phyloP scores from a whole-genome alignment of 805 yeast species.

The Debaryomyces tyrocola region DNA sequence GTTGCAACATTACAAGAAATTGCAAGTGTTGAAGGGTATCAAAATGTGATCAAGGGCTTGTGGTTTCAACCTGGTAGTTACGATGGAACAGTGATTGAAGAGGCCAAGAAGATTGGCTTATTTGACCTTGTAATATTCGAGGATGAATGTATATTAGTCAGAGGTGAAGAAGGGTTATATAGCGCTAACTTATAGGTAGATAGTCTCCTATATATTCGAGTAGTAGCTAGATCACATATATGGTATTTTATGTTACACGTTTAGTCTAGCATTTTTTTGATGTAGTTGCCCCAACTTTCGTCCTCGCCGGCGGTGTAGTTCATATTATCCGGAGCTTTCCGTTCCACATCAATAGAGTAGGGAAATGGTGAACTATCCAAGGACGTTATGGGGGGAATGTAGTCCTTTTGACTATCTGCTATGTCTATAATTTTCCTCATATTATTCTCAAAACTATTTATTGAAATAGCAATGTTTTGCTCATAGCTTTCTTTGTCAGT shows the following conservation, averaged over 20 bases:
- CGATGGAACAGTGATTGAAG: constrained; percentile 48
- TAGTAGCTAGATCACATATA: too few species aligned
- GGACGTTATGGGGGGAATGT: constrained; percentile 73
- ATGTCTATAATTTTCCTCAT: constrained; percentile 49
- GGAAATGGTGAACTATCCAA: constrained; percentile 68
- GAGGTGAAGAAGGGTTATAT: constrained; percentile 55
- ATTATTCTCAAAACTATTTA: constrained; percentile 37
- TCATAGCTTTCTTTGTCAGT: background rate
- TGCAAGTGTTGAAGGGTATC: constrained; percentile 40
- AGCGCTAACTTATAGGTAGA: constrained; percentile 34
- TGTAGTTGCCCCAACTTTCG: constrained; percentile 43
- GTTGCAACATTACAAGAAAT: constrained; percentile 32
- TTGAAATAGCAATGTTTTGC: constrained; percentile 33
- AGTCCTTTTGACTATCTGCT: constrained; percentile 59
- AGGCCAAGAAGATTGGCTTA: constrained; percentile 36
- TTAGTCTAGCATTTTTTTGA: constrained; percentile 42
- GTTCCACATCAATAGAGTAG: constrained; percentile 29
- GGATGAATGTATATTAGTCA: constrained; percentile 70
- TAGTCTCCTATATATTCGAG: background rate
- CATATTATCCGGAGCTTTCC: constrained; percentile 7
- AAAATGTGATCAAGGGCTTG: constrained; percentile 47
- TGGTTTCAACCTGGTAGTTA: constrained; percentile 90
- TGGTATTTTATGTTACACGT: too few species aligned
- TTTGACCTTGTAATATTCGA: constrained; percentile 37
- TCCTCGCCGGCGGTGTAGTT: constrained; percentile 18